Base-by-base conservation (phyloP, 176 grass and related monocot genomes). In the Bromus sterilis region DNA sequence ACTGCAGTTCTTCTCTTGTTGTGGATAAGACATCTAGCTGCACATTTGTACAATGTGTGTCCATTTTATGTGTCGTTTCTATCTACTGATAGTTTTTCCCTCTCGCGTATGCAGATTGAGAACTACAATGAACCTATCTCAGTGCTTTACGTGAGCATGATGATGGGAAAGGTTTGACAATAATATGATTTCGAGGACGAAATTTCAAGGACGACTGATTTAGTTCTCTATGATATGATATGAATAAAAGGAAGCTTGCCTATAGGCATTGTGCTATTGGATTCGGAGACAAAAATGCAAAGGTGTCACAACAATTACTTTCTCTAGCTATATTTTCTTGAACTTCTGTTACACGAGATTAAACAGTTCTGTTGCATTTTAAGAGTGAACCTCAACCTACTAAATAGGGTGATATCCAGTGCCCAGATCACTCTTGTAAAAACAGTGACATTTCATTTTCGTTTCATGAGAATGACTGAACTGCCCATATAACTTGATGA, bases 101-200 rank as follows among this genome's bases (percentile, higher is more conserved):
- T 78, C 4, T 15, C 44, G 11, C 32, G 11, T 37, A 70, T 81
- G 62, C 83, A 97, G 91, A 89, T 91, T 89, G 94, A 97, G 83
- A 93, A 93, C 53, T 93, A 82, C 61, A 97, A 93, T 10, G 88
- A 97, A 82, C 90, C 94, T 91, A 80, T 93, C 83, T 97, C 73
- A 84, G 79, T 85, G 48, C 94, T 71, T 75, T 97, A 77, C 85
- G 33, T 75, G 79, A 89, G 75, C 93, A 82, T 83, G 94, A 93
- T 80, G 94, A 97, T 87, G 94, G 90, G 61, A 84, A 79, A 69
- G 88, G 93, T 39, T 82, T 97, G 72, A 85, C 80, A 23, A 75
- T n/a, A 70, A 21, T 97, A 93, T 91, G 88, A 97, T 78, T 97
- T 93, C 70, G 79, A 86, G 75, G 89, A 59, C 24, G 88, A 93